These are phyloP conservation scores for Leishmania tarentolae DNA, from an alignment of 208 protist genomes.

Conservation along the genomic window DNA sequence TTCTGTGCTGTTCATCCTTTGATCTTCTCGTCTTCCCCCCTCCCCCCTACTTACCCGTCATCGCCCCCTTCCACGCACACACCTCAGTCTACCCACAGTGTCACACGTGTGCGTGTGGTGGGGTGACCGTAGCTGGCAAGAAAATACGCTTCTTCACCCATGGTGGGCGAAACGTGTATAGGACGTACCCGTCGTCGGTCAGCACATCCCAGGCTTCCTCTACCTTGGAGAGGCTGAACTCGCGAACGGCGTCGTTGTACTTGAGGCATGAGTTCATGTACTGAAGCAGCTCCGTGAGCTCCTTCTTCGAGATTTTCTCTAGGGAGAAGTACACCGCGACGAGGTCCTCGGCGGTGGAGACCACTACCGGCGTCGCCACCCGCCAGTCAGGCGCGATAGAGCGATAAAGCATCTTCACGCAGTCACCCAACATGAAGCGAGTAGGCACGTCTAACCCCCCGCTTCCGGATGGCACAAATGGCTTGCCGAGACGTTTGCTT, in stretches of 20 bases:
- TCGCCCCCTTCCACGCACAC: background rate
- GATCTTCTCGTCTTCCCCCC: background rate
- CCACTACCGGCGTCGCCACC: conserved; percentile 65
- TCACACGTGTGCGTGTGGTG: conserved; percentile 31
- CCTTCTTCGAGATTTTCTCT: conserved; percentile 39
- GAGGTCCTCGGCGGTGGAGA: conserved; percentile 89
- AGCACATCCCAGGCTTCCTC: conserved; percentile 84
- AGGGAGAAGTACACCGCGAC: conserved; percentile 85
- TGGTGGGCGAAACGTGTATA: conserved; percentile 88
- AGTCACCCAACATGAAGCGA: conserved; percentile 82
- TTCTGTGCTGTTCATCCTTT: background rate
- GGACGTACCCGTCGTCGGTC: conserved; percentile 82
- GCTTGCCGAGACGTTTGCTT: conserved; percentile 59
- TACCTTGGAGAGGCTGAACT: conserved; percentile 77
- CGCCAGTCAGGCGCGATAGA: conserved; percentile 73
- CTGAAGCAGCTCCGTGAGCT: conserved; percentile 48
- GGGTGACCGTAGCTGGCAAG: conserved; percentile 57
- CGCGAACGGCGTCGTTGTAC: conserved; percentile 57
- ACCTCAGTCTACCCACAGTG: background rate
- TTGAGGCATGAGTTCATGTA: conserved; percentile 86
- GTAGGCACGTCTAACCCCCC: conserved; percentile 59
- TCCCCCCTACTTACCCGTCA: background rate
- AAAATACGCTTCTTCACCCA: conserved; percentile 81
- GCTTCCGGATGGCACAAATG: conserved; percentile 66
- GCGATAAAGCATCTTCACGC: conserved; percentile 69